Evolutionary conservation across 768 basidiomycete species (phyloP), one percentile per base, ranked within the genome.

Genomic region (Kwoniella newhampshirensis): DNA sequence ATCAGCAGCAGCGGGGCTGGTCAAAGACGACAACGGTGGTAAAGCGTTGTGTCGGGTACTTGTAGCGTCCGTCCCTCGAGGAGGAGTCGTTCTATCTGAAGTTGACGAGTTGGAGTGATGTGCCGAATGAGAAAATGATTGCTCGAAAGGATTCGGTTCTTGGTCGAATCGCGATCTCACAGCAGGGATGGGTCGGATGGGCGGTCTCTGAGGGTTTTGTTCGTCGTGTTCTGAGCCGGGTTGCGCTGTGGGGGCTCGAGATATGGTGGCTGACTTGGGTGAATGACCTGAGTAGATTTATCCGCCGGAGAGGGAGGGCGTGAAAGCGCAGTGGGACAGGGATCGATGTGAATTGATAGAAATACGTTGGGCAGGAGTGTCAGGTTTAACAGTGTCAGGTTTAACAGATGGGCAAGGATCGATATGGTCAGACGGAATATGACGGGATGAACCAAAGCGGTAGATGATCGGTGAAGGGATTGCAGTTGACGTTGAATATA

Each of bases 111-210:
- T 44, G 17, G 59, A 62, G 43, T 60, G 60, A 46, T 66, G 59
- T 1, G 79, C 73, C 25, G 78, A 75, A 25, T 77, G 78, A 32
- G 87, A 86, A 75, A 98, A 98, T 51, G 89, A 92, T 77, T 91
- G 89, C 73, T 99, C 94, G 71, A 96, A 96, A 0, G 92, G 91
- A 73, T 94, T 94, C 0, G 87, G 88, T 70, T 94, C 91, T 32
- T 88, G 82, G 45, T 77, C 77, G 54, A 79, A 75, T 59, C 75
- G 73, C 17, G 71, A 73, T 54, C 65, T 47, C 7, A 63, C 50
- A 30, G 62, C 62, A n/a, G 62, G 42, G 32, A 60, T 63, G 2
- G 76, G 74, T 40, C 71, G 63, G 49, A 71, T 71, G 5, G 67
- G 68, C 3, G 68, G 74, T 26, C 71, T 64, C 48, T 59, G 60